These are phyloP conservation scores for Clonostachys solani DNA, from an alignment of 2,329 filamentous ascomycete genomes.

Conservation along the genomic window DNA sequence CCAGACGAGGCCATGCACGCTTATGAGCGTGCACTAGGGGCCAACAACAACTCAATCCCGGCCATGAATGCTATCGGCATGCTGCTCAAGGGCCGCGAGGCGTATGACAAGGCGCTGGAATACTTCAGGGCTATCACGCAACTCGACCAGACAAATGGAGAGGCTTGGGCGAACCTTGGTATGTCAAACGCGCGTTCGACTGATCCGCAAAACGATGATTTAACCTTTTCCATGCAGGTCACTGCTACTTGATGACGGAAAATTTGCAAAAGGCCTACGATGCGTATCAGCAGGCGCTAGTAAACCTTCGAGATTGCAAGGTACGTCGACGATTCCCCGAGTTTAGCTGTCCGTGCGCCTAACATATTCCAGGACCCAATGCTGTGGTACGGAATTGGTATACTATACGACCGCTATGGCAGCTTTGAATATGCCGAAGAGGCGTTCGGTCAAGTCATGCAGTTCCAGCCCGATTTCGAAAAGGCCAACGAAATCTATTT, in stretches of 20 bases:
- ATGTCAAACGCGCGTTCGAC: conserved; percentile 18
- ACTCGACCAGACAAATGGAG: conserved; percentile 82
- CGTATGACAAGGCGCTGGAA: conserved; percentile 90
- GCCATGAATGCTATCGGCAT: conserved; percentile 94
- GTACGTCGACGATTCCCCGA: conserved; percentile 37
- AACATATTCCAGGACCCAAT: conserved; percentile 70
- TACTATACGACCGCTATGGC: conserved; percentile 93
- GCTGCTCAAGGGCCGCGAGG: conserved; percentile 86
- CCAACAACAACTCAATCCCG: conserved; percentile 82
- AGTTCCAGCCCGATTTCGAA: conserved; percentile 95
- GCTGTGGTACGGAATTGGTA: conserved; percentile 98
- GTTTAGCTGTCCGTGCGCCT: background rate
- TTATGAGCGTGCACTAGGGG: conserved; percentile 84
- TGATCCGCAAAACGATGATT: background rate
- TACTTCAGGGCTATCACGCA: conserved; percentile 89
- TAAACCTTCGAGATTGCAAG: conserved; percentile 91
- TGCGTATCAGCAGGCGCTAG: conserved; percentile 91
- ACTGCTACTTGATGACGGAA: conserved; percentile 98
- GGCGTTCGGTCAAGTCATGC: conserved; percentile 97
- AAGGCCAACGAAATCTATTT: conserved; percentile 99
- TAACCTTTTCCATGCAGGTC: conserved; percentile 51
- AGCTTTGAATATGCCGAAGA: conserved; percentile 97
- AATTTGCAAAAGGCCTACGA: conserved; percentile 95
- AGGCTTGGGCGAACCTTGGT: conserved; percentile 96
- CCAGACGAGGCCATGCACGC: conserved; percentile 84